Evolutionary conservation across 768 basidiomycete species (phyloP), one percentile per base, ranked within the genome.

Genomic region (Leccinellum albellum): DNA sequence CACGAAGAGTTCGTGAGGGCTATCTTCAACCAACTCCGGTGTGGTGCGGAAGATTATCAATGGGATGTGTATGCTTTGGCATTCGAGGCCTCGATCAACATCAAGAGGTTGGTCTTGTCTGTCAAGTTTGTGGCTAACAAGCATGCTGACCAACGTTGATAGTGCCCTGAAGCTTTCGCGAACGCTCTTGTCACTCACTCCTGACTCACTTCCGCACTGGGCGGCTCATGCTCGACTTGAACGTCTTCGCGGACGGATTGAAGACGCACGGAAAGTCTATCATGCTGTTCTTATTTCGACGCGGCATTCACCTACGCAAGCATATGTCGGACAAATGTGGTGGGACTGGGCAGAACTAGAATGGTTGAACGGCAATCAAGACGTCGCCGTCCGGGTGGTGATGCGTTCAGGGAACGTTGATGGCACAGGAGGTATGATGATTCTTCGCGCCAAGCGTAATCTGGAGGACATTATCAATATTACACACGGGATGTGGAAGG

Each of bases 291-390:
- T 90, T 20, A 73, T 78, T 42, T 73, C 80, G 6, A 74, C 82
- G 2, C 73, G 76, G 3, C 71, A 74, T 24, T 51, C 70, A 15
- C 64, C 70, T 6, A 70, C 68, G 12, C 70, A 73, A 31, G 65
- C 66, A 5, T 79, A 75, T 31, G 65, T 72, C 15, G 75, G 79
- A 21, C 69, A 69, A 55, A 66, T 93, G 58, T 93, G 88, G 88
- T 91, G 85, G 84, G 82, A 86, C 62, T 93, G 89, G 88, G 87
- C 86, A 1, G 86, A 93, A 63, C 80, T 90, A 79, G 90, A 91
- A 70, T 94, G 91, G 91, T 67, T 90, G 12, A 68, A 75, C 14
- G 80, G 83, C 1, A 63, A 78, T 31, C 66, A 74, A 20, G 78
- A 82, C 31, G 75, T 78, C 32, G 79, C 86, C 14, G 67, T 83